Conservation (phyloP, 192 early-diverging fungal genomes). For the Glomus cerebriforme region DNA sequence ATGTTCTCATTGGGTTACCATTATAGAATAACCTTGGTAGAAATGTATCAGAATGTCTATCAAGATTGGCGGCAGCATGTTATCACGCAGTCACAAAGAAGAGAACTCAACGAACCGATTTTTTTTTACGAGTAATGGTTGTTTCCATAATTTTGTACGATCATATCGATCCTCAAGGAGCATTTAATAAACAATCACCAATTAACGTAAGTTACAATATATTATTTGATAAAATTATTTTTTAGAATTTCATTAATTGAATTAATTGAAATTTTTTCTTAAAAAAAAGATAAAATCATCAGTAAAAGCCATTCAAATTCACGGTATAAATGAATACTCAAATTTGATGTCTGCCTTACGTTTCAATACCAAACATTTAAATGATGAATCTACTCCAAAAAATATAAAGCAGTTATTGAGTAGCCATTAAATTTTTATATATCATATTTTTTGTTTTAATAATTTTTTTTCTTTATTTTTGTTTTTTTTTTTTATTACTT, state of each 20-base stretch:
- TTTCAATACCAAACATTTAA: conserved; percentile 80
- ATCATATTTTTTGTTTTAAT: neutral
- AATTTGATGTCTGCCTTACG: conserved; percentile 73
- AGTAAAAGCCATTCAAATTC: conserved; percentile 66
- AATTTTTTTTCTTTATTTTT: neutral
- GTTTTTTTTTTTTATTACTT: neutral
- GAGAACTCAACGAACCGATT: conserved; percentile 61
- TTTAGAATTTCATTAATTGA: neutral
- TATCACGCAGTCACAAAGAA: conserved; percentile 78
- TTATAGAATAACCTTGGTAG: conserved; percentile 39
- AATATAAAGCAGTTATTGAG: conserved; percentile 47
- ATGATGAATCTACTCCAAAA: conserved; percentile 79
- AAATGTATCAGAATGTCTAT: conserved; percentile 70
- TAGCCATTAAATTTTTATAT: conserved; percentile 16
- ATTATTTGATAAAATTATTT: conserved; percentile 3
- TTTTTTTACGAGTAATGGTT: conserved; percentile 86
- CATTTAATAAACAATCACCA: conserved; percentile 72
- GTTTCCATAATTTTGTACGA: conserved; percentile 90
- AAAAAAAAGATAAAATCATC: conserved; percentile 54
- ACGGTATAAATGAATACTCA: conserved; percentile 51
- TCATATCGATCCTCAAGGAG: conserved; percentile 79
- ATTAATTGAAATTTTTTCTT: neutral
- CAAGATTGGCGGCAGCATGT: conserved; percentile 76
- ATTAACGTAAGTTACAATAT: conserved; percentile 69
- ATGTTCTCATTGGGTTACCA: neutral